Evolutionary conservation across 2,329 filamentous ascomycete genomes (phyloP).

Genomic region (Hymenoscyphus fraxineus): DNA sequence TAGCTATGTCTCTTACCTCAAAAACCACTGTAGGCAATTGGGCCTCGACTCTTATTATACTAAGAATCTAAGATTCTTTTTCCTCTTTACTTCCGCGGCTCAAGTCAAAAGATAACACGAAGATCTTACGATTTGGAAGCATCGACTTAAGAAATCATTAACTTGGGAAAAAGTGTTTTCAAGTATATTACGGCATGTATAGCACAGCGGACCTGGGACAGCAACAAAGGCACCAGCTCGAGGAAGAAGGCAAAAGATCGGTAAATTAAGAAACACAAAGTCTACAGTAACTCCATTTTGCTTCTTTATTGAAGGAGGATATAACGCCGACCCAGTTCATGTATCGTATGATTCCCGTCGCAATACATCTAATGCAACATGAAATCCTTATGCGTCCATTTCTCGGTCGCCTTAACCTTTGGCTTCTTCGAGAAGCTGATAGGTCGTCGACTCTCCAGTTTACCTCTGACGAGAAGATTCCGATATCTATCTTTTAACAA

Average conservation of each 20-base stretch:
- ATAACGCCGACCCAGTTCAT: neutral
- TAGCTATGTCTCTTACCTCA: too few relatives aligned
- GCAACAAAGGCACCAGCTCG: neutral
- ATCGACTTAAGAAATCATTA: too few relatives aligned
- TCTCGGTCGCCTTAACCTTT: slow-evolving; percentile 81
- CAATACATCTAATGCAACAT: slow-evolving; percentile 31
- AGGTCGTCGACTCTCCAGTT: slow-evolving; percentile 77
- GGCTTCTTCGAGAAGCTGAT: slow-evolving; percentile 79
- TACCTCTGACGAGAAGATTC: slow-evolving; percentile 82
- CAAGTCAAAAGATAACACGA: too few relatives aligned
- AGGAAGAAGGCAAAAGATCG: neutral
- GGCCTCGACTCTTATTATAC: too few relatives aligned
- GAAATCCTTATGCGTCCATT: slow-evolving; percentile 98
- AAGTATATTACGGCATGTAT: too few relatives aligned
- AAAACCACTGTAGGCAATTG: too few relatives aligned
- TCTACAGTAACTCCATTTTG: neutral
- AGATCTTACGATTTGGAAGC: too few relatives aligned
- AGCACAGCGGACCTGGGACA: neutral
- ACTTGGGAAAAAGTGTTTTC: too few relatives aligned
- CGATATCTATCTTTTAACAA: slow-evolving; percentile 87
- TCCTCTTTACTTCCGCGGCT: too few relatives aligned
- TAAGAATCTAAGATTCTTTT: too few relatives aligned
- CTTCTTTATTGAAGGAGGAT: neutral
- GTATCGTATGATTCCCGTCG: neutral
- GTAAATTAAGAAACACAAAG: neutral